A percentile compares a stretch with the other conserved stretches of the same genome.
phyloP scores from a whole-genome alignment of 192 early-diverging fungal species.

The Dimargaris xerosporica region DNA sequence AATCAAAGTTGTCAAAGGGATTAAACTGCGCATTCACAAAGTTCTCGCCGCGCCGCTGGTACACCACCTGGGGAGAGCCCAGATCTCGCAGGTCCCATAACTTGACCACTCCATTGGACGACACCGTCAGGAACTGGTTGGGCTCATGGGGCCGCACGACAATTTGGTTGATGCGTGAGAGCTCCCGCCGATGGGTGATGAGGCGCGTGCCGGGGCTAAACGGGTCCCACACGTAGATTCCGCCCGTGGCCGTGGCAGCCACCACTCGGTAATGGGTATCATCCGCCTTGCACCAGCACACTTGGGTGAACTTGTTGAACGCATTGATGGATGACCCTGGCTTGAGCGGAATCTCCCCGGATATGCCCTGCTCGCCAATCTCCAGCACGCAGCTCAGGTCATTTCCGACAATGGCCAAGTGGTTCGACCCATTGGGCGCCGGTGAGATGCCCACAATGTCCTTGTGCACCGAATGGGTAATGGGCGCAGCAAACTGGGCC shows the following conservation, averaged over 20 bases:
- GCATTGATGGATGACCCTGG: not conserved
- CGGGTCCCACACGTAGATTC: conserved; percentile 7
- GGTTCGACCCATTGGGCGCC: not conserved
- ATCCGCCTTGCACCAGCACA: conserved; percentile 1
- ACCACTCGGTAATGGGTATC: conserved; percentile 3
- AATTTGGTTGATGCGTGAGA: conserved; percentile 9
- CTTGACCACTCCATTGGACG: conserved; percentile 2
- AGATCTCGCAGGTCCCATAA: conserved; percentile 6
- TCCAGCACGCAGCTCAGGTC: conserved; percentile 10
- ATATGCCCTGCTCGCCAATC: not conserved
- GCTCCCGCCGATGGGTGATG: not conserved
- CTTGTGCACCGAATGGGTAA: conserved; percentile 3
- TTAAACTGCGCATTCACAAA: not conserved
- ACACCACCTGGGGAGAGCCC: not conserved
- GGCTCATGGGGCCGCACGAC: not conserved
- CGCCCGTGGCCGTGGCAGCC: conserved; percentile 3
- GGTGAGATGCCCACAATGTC: conserved; percentile 8
- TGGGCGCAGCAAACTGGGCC: conserved; percentile 6
- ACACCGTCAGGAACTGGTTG: conserved; percentile 5
- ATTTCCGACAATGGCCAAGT: conserved; percentile 6
- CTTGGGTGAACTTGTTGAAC: conserved; percentile 11
- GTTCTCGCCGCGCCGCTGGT: no score
- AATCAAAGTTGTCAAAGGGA: not conserved
- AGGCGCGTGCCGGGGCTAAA: not conserved
- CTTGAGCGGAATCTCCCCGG: not conserved